A percentile compares a stretch with the other conserved stretches of the same genome.
Evolutionary conservation across 164 flowering plant species (phyloP).

Genomic region (Vitis cinerea): DNA sequence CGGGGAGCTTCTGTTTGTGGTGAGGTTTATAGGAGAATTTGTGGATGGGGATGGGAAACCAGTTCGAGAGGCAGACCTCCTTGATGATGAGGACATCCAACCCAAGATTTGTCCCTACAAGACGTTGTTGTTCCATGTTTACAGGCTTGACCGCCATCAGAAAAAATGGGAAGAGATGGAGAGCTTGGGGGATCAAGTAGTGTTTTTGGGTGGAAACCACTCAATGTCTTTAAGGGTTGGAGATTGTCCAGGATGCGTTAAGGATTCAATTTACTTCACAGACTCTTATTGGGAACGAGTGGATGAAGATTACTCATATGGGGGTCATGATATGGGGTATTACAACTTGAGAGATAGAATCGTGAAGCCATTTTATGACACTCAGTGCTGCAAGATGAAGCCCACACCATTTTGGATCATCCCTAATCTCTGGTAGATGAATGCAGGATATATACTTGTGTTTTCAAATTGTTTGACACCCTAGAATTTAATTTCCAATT

Average conservation of each 20-base stretch:
- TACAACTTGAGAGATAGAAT: neutral
- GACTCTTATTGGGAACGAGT: slow-evolving; percentile 13
- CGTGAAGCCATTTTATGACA: too few relatives aligned
- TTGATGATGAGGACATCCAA: neutral
- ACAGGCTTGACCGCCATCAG: neutral
- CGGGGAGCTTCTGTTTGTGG: neutral
- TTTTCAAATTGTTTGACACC: too few relatives aligned
- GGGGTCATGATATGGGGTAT: slow-evolving; percentile 22
- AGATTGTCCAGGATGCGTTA: slow-evolving; percentile 1
- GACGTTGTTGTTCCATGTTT: neutral
- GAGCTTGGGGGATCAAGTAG: slow-evolving; percentile 1
- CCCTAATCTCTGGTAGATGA: too few relatives aligned
- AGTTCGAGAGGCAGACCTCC: neutral
- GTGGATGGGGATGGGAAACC: neutral
- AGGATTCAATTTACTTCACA: slow-evolving; percentile 15
- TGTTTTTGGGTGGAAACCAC: slow-evolving; percentile 20
- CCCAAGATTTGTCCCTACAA: neutral
- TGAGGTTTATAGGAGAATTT: neutral
- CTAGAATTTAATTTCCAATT: too few relatives aligned
- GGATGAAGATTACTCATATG: slow-evolving; percentile 14
- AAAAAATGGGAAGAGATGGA: slow-evolving; percentile 13
- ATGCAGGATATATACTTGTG: too few relatives aligned
- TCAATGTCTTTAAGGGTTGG: neutral
- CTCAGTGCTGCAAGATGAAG: too few relatives aligned
- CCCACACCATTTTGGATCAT: too few relatives aligned